Evolutionary conservation across 768 basidiomycete species (phyloP).

Genomic region (Macrolepiota fuliginosa): DNA sequence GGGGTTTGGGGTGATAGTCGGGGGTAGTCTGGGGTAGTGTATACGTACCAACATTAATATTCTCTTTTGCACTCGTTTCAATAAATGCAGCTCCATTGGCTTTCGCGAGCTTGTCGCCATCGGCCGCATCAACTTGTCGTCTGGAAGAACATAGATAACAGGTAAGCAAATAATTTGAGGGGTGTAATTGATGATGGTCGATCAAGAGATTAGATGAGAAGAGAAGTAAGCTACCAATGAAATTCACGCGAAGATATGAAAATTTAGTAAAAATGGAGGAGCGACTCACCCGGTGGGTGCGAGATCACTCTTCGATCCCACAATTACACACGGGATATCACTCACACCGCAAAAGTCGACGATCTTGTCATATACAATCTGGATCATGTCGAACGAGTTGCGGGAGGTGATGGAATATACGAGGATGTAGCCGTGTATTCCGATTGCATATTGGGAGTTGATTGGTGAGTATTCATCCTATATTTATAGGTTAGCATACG

Average conservation of each 20-base stretch:
- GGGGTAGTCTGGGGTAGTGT: neutral
- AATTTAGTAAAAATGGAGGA: conserved; percentile 14
- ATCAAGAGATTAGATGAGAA: conserved; percentile 11
- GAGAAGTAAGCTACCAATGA: neutral
- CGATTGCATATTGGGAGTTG: conserved; percentile 91
- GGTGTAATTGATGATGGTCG: conserved; percentile 18
- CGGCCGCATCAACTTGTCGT: conserved; percentile 73
- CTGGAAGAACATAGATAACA: conserved; percentile 22
- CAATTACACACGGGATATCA: conserved; percentile 90
- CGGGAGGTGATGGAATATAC: conserved; percentile 92
- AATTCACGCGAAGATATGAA: neutral
- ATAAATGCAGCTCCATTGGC: conserved; percentile 75
- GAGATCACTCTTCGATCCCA: conserved; percentile 90
- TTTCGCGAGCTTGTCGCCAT: conserved; percentile 74
- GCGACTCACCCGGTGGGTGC: conserved; percentile 55
- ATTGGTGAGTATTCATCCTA: conserved; percentile 96
- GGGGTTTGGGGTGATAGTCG: neutral
- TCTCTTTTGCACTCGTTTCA: conserved; percentile 87
- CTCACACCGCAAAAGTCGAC: conserved; percentile 84
- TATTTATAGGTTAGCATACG: neutral
- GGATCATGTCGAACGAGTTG: conserved; percentile 93
- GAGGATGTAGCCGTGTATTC: conserved; percentile 95
- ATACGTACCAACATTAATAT: conserved; percentile 82
- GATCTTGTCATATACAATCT: conserved; percentile 95
- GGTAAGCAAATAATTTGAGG: conserved; percentile 18